A percentile compares a stretch with the other conserved stretches of the same genome.
phyloP scores from a whole-genome alignment of 768 basidiomycete species.

The Serendipita indica region DNA sequence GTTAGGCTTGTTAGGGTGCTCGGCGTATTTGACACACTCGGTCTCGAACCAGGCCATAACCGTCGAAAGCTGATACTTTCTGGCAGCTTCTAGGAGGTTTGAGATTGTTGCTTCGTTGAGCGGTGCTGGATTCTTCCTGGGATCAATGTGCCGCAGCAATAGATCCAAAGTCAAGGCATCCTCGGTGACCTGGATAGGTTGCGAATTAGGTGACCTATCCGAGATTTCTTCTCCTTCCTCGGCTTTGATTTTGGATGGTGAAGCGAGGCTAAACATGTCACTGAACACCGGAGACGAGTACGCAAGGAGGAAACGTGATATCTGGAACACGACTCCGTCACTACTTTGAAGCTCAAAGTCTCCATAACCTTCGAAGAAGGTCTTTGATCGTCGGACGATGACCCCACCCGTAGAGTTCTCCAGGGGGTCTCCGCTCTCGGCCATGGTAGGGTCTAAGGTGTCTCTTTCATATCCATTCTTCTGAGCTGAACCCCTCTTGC shows the following conservation, averaged over 20 bases:
- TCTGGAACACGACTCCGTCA: neutral
- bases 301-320: neutral
- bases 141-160: constrained; percentile 2
- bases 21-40: neutral
- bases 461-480: too few relatives aligned
- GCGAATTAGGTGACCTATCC: too few relatives aligned
- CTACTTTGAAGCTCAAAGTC: constrained; percentile 3
- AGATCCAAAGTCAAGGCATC: neutral
- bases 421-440: too few relatives aligned
- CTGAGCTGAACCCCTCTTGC: too few relatives aligned
- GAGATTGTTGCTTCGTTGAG: neutral
- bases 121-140: neutral
- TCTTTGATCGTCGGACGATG: neutral
- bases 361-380: neutral
- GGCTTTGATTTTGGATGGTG: neutral
- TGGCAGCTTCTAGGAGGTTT: neutral
- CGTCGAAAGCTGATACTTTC: neutral
- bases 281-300: neutral
- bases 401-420: too few relatives aligned
- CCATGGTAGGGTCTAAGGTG: too few relatives aligned
- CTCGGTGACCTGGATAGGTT: neutral
- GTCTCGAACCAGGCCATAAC: constrained; percentile 1
- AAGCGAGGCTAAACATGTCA: neutral
- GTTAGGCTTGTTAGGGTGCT: neutral
- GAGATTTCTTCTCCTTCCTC: neutral